Conservation (phyloP, 139 green algal genomes). For the Closterium sp. region DNA sequence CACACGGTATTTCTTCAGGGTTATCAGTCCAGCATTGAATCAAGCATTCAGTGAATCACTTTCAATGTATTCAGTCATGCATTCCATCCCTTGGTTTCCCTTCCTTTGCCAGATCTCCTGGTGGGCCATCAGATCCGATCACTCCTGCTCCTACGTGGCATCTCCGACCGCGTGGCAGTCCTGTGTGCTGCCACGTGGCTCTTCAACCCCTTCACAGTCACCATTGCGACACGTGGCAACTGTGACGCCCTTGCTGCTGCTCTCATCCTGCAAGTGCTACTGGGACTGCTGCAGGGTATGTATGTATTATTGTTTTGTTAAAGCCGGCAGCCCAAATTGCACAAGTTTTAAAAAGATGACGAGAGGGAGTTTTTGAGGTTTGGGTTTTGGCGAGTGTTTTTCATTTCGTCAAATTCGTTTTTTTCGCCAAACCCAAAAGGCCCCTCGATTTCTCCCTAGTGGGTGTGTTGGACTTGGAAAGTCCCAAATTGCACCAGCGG, state of each 20-base stretch:
- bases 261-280: slow-evolving; percentile 2
- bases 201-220: slow-evolving; percentile 89
- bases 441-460: no score
- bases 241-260: slow-evolving; percentile 68
- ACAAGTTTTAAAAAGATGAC: no score
- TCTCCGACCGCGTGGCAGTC: not conserved
- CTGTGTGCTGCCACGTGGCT: slow-evolving; percentile 69
- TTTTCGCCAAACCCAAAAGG: no score
- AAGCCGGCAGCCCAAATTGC: no score
- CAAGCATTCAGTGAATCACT: not conserved
- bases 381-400: no score
- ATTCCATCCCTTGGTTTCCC: not conserved
- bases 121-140: slow-evolving; percentile 7
- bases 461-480: no score
- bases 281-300: not conserved
- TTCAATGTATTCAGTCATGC: not conserved
- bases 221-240: slow-evolving; percentile 87
- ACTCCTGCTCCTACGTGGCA: slow-evolving; percentile 1
- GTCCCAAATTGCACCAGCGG: no score
- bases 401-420: no score
- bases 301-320: no score
- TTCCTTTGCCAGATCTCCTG: not conserved
- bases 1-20: not conserved
- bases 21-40: no score
- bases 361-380: no score